Base-by-base conservation (phyloP, 768 basidiomycete genomes). In the Sporobolomyces roseus region DNA sequence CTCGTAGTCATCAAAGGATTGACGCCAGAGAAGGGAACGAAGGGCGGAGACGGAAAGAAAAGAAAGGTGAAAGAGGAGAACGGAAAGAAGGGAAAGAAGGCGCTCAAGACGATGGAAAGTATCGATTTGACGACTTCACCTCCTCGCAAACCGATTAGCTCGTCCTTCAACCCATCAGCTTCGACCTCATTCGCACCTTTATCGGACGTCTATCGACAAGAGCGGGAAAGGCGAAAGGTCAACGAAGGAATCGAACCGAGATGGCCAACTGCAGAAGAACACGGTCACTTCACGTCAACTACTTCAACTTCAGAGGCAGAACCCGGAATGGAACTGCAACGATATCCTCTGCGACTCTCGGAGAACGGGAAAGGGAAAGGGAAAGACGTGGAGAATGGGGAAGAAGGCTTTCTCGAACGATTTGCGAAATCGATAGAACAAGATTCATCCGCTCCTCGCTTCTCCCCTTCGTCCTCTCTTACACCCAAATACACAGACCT, bases 191-290 rank as follows among this genome's bases (percentile, higher is more conserved):
- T 53, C 36, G 49, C 61, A 2, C 59, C 64, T 21, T 14, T 54
- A n/a, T 52, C 56, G 25, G 56, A 63, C n/a, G n/a, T 58, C 21
- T 60, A 63, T 29, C 43, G 38, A 17, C 25, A 30, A 2, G 49
- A 56, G 17, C 25, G 65, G 17, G 61, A 53, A 23, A 23, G 52
- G 27, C 33, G 50, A 12, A 38, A 46, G 14, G 52, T 43, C 41
- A 38, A 38, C n/a, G 63, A 65, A 32, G 48, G 33, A 6, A 2
- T 59, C 23, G 60, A 62, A 32, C 36, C 61, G 41, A 41, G 63
- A 2, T 72, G 71, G 71, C 71, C 71, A 23, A 68, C 66, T 5
- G 36, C 25, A 19, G 71, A 72, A 36, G 63, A 72, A 50, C 71
- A 72, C 36, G 63, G 61, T 8, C 16, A 36, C 3, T 16, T 17